Base-by-base conservation (phyloP, 2,329 filamentous ascomycete species). In the Penicillium thymicola region DNA sequence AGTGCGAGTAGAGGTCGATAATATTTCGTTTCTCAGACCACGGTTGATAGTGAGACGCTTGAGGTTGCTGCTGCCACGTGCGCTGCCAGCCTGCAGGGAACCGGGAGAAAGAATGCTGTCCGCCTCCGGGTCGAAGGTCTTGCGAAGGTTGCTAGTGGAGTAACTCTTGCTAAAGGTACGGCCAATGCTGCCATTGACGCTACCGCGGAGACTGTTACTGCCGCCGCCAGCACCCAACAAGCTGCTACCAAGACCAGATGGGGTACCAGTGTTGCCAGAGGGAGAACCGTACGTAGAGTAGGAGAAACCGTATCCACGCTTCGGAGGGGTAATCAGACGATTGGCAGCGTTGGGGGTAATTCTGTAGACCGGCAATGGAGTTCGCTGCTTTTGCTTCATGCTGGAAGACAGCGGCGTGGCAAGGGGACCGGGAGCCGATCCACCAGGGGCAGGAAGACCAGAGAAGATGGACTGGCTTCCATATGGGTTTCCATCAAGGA, bases 31-130 rank as follows among this genome's bases (percentile, higher is more conserved):
- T 52, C 90, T 85, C 70, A 99, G 81, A 63, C 88, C 89, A 61
- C 91, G 88, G 75, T 97, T 95, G 71, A 99, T 97, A 51, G 92
- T 89, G 55, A 99, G 83, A 73, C 92, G 92, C 79, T 97, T 97
- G 65, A 96, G 85, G 70, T 84, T 82, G 69, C 81, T 85, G 50
- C 87, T 88, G 64, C 85, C 82, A 56, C 87, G 84, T 36, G 83
- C 81, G 55, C 80, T 81, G 18, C 84, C 88, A 27, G 88, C 81
- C 2, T 90, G 89, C 72, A 97, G 92, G 2, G 92, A 91, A 37
- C 90, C 90, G 0, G 92, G 92, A 2, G 89, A 85, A 28, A 97
- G 80, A 55, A 97, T 88, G 72, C 90, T 96, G 62, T 95, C 90
- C 54, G 69, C 68, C 43, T 96, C 90, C 0, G 88, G 82, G 56